Percentiles rank a stretch among this genome's conserved stretches.
Evolutionary conservation across 2,329 filamentous ascomycete species (phyloP).

Genomic region (Mollisiaceae sp.): DNA sequence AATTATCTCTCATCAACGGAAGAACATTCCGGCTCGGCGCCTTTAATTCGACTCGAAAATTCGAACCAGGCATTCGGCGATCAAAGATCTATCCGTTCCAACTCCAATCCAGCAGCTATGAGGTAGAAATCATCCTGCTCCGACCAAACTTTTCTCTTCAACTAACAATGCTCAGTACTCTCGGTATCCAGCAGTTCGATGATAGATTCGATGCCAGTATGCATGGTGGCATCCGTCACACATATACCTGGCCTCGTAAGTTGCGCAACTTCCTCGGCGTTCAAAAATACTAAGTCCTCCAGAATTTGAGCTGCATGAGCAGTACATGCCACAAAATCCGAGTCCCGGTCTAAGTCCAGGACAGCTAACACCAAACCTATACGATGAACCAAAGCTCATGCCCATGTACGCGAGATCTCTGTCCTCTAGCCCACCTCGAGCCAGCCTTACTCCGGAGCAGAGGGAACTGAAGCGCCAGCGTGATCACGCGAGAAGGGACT

Average conservation of each 20-base stretch:
- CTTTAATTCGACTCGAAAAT: slow-evolving; percentile 36
- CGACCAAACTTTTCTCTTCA: not conserved
- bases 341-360: slow-evolving; percentile 35
- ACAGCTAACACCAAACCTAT: slow-evolving; percentile 35
- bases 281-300: slow-evolving; percentile 27
- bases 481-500: slow-evolving; percentile 62
- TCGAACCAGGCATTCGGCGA: slow-evolving; percentile 17
- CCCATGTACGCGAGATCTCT: slow-evolving; percentile 42
- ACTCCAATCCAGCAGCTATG: slow-evolving; percentile 39
- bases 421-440: slow-evolving; percentile 62
- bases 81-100: slow-evolving; percentile 34
- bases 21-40: slow-evolving; percentile 33
- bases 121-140: slow-evolving; percentile 31
- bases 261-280: slow-evolving; percentile 15
- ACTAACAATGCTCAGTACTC: slow-evolving; percentile 33
- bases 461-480: slow-evolving; percentile 66
- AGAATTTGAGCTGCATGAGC: slow-evolving; percentile 42
- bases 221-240: slow-evolving; percentile 33
- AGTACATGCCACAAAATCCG: slow-evolving; percentile 38
- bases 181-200: slow-evolving; percentile 43
- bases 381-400: slow-evolving; percentile 41
- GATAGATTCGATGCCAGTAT: slow-evolving; percentile 38
- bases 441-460: slow-evolving; percentile 61
- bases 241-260: slow-evolving; percentile 43
- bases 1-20: slow-evolving; percentile 35